phyloP scores from a whole-genome alignment of 306 rosid species.

The Castanea crenata region DNA sequence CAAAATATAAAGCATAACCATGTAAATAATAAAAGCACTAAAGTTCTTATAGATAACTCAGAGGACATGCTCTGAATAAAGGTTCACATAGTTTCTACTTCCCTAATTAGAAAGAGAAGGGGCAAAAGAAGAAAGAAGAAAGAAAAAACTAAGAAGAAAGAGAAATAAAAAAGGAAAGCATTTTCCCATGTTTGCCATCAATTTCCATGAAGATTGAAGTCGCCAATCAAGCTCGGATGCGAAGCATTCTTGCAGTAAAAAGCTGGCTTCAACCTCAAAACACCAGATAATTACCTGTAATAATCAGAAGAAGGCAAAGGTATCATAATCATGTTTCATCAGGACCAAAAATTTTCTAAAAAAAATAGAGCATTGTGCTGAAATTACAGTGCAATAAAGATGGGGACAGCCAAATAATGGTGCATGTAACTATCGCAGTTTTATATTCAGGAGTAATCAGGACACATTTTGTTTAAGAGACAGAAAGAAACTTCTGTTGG shows the following conservation, averaged over 20 bases:
- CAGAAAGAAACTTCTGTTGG: neutral
- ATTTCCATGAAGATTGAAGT: neutral
- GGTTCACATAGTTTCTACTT: neutral
- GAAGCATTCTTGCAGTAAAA: neutral
- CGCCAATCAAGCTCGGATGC: neutral
- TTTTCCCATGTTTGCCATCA: neutral
- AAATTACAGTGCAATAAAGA: neutral
- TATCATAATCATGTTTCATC: neutral
- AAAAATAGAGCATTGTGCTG: neutral
- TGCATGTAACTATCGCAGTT: neutral
- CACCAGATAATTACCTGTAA: neutral
- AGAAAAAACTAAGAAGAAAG: neutral
- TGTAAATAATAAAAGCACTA: neutral
- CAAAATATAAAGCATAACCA: neutral
- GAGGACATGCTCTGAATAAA: neutral
- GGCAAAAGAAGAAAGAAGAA: neutral
- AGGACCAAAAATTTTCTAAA: neutral
- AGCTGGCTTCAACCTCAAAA: neutral
- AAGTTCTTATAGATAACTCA: neutral
- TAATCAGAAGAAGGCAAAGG: neutral
- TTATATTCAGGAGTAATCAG: neutral
- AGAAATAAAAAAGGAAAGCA: neutral
- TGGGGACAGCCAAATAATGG: neutral
- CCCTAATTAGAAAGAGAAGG: neutral
- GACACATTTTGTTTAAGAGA: neutral